Evolutionary conservation across 176 grass and related monocot species (phyloP), one percentile per base, ranked within the genome.

Genomic region (Pharus latifolius): DNA sequence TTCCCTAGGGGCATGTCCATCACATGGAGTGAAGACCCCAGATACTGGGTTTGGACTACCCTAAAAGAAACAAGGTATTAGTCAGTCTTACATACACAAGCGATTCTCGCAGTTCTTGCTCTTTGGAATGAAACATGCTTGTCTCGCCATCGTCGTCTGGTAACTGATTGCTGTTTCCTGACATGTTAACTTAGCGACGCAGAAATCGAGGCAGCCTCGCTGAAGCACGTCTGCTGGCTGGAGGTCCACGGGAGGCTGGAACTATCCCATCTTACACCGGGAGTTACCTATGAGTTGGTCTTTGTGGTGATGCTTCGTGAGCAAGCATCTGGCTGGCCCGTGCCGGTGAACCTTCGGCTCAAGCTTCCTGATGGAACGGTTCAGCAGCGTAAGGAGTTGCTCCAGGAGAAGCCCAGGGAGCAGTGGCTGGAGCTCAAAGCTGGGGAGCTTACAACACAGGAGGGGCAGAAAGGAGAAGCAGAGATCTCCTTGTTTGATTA

Each of bases 401-500:
- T 90, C 74, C 20, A 75, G 59, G 82, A 65, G 35, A 85, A 61
- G 56, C 74, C 74, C 8, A 59, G 44, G 31, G 53, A 19, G 11
- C 13, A 66, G 56, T 82, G 82, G 82, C 10, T 85, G 8, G 25
- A 26, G 41, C 78, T 90, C 37, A 78, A 67, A 53, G 87, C 46
- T 6, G 82, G 78, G 16, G 62, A 72, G 34, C 11, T 90, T 1
- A 79, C 41, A 3, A 19, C 74, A 5, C 53, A 65, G 49, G 67
- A 56, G 75, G 75, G 60, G 49, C 73, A 59, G 44, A 78, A 50
- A 3, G 82, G 75, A 4, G 75, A 68, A 5, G 14, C 74, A 14
- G 87, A 90, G 15, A 65, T 90, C 18, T 90, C 82, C 32, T 7
- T 90, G 78, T 71, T 79, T 19, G 69, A 79, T 46, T 82, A 75